These are phyloP conservation scores for Paulownia fortunei DNA, from an alignment of 257 asterid genomes.

Conservation along the genomic window DNA sequence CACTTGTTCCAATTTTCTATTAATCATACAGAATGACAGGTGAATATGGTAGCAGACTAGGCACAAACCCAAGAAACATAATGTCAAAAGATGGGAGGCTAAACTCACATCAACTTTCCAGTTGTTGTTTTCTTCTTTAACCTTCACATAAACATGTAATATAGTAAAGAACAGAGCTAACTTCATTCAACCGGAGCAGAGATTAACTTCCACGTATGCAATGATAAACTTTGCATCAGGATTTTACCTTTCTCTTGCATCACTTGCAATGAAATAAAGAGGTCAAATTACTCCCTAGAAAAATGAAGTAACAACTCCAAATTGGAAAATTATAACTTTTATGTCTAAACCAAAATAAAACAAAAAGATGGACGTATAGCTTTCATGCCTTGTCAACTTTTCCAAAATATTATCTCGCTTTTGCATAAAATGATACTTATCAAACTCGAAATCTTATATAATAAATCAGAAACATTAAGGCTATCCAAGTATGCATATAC, in stretches of 20 bases:
- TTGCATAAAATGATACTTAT: neutral
- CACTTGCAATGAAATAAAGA: neutral
- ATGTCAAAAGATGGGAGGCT: too few species aligned
- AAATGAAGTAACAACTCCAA: constrained; percentile 12
- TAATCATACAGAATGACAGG: too few species aligned
- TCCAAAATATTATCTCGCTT: neutral
- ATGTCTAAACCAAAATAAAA: neutral
- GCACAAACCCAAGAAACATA: too few species aligned
- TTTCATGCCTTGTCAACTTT: neutral
- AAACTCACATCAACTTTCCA: constrained; percentile 93
- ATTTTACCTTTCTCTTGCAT: neutral
- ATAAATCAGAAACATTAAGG: too few species aligned
- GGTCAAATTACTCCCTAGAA: constrained; percentile 13
- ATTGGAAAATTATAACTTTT: neutral
- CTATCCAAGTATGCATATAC: too few species aligned
- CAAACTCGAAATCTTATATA: neutral
- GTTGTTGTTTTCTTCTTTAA: constrained; percentile 81
- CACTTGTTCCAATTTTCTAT: too few species aligned
- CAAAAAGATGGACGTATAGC: neutral
- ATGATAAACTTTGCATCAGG: neutral
- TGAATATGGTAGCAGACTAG: too few species aligned
- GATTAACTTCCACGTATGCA: neutral
- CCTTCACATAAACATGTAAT: constrained; percentile 57
- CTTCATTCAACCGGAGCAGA: constrained; percentile 9
- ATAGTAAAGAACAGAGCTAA: constrained; percentile 9